Evolutionary conservation across 1,284 basidiomycete species (phyloP).

Genomic region (Tilletia walkeri): DNA sequence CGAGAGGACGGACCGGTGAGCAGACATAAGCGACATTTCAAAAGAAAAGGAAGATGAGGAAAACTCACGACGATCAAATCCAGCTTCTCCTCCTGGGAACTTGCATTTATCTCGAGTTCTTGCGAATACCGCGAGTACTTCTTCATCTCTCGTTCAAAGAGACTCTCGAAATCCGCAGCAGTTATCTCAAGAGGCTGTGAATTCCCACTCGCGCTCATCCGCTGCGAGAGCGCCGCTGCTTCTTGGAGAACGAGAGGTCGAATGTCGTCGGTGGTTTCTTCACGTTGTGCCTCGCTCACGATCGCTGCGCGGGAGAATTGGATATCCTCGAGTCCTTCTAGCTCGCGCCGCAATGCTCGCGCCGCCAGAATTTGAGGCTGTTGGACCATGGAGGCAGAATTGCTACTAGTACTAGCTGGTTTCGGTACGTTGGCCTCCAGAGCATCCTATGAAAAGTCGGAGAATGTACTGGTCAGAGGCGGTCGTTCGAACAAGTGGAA

Average conservation of each 20-base stretch:
- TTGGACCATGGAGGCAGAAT: not conserved
- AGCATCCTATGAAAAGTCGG: slow-evolving; percentile 9
- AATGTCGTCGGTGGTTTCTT: slow-evolving; percentile 74
- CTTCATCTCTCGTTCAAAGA: slow-evolving; percentile 72
- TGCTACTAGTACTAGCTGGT: slow-evolving; percentile 10
- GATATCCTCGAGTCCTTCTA: slow-evolving; percentile 79
- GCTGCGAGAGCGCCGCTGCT: slow-evolving; percentile 61
- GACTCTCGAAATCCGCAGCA: slow-evolving; percentile 67
- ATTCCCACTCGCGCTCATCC: slow-evolving; percentile 52
- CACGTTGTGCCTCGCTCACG: slow-evolving; percentile 67
- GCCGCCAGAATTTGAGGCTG: slow-evolving; percentile 41
- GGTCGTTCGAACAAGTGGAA: not conserved
- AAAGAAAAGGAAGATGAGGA: not conserved
- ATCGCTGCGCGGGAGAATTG: slow-evolving; percentile 61
- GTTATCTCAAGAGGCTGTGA: slow-evolving; percentile 24
- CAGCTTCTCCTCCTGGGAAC: slow-evolving; percentile 68
- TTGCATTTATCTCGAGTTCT: slow-evolving; percentile 66
- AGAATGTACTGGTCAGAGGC: not conserved
- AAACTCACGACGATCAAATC: slow-evolving; percentile 67
- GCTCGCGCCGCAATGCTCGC: slow-evolving; percentile 69
- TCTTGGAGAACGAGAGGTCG: slow-evolving; percentile 69
- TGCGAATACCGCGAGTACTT: slow-evolving; percentile 76
- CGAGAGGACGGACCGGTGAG: not conserved
- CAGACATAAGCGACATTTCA: not conserved
- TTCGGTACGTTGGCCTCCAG: slow-evolving; percentile 32